Conservation (phyloP, 176 grass and related monocot genomes). For the Puccinellia tenuiflora region DNA sequence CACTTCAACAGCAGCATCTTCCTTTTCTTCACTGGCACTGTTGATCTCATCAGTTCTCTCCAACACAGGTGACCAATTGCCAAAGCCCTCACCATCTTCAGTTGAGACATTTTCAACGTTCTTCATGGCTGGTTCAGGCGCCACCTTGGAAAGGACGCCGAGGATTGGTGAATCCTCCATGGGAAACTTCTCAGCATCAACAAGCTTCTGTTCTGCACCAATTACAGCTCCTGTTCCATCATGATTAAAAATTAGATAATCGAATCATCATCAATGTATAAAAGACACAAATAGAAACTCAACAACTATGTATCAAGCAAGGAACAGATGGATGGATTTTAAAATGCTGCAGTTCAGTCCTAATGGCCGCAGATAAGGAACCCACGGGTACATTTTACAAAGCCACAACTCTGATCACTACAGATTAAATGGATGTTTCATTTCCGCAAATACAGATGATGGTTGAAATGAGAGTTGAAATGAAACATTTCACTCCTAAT, state of each 20-base stretch:
- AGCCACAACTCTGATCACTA: neutral
- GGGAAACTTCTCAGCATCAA: conserved; percentile 12
- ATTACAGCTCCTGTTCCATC: neutral
- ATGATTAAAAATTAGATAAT: conserved; percentile 1
- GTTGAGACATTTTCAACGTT: neutral
- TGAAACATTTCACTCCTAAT: neutral
- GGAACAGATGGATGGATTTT: neutral
- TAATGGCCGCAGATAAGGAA: neutral
- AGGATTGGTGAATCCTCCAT: conserved; percentile 51
- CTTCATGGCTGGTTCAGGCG: conserved; percentile 7
- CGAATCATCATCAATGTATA: neutral
- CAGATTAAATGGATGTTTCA: neutral
- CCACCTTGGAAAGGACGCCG: conserved; percentile 33
- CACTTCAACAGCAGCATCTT: neutral
- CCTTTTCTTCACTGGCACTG: neutral
- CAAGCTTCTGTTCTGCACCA: conserved; percentile 2
- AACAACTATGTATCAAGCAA: neutral
- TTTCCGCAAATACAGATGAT: neutral
- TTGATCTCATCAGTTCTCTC: conserved; percentile 20
- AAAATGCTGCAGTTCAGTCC: neutral
- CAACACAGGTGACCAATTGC: conserved; percentile 13
- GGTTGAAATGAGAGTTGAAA: neutral
- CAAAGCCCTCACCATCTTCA: conserved; percentile 1
- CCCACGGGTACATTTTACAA: neutral
- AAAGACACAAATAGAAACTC: neutral